Evolutionary conservation across 2,329 filamentous ascomycete species (phyloP), one percentile per base, ranked within the genome.

Genomic region (Clonostachys sp.): DNA sequence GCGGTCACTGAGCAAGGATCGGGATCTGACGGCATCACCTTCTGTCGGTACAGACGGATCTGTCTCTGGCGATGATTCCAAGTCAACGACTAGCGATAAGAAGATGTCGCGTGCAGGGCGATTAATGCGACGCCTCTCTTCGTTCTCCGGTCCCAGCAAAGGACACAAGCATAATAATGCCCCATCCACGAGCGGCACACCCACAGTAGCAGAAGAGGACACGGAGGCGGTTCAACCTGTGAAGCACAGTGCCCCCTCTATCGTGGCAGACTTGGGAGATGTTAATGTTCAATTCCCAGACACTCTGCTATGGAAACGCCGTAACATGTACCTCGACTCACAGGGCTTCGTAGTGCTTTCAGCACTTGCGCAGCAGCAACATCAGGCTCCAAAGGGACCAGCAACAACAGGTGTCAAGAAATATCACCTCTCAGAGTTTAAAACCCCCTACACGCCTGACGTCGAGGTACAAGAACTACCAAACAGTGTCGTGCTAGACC

Each of bases 281-380:
- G 86, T 99, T 53, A 97, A 99, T 58, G 89, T 97, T 12, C 94
- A 99, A 63, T 96, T 99, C 63, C 94, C 94, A 0, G 92, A 97
- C 62, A 95, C 90, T 47, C 76, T 99, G 42, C 77, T 99, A 12
- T 99, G 94, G 94, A 99, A 97, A 72, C 87, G 92, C 47, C 84
- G 94, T 50, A 91, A 86, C 59, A 84, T 96, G 68, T 86, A 86
- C 53, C 81, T 99, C 48, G 91, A 97, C 64, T 82, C 84, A 9
- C 78, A 87, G 50, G 94, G 92, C 16, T 91, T 87, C 66, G 72
- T 99, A 38, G 84, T 95, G 49, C 78, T 99, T 51, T 41, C 42
- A 7, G 38, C 47, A 12, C 12, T 35, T 20, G 47, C 45, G 12
- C 47, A 49, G 45, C 41, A 45, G 33, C 34, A 30, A 14, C 24